Base-by-base conservation (phyloP, 1,284 basidiomycete species). In the Nidula niveotomentosa region DNA sequence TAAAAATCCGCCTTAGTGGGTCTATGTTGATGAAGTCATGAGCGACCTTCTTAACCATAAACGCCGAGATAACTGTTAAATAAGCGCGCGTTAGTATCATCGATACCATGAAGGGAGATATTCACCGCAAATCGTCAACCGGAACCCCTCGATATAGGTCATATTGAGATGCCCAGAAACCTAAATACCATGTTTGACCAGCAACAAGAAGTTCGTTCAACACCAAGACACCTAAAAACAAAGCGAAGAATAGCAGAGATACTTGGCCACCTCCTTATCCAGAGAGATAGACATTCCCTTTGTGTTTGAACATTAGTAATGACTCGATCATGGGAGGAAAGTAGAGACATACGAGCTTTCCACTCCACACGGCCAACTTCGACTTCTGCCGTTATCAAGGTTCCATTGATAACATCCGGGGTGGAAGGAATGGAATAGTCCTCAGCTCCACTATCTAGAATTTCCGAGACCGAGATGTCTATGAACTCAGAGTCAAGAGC, bases 141-240 rank as follows among this genome's bases (percentile, higher is more conserved):
- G 76, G 64, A 2, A 62, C 57, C 7, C 71, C 45, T 34, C 62
- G 53, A 53, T 71, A 67, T 0, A 62, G 59, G 30, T 79, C 76
- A 62, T 86, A 87, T 52, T 83, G 80, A 3, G 71, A 65, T 5
- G 81, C 78, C 82, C 84, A 88, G 55, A 76, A 75, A 41, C 84
- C 84, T 6, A 86, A 71, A 69, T 79, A 85, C 74, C 80, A 85
- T 1, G 76, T 80, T 63, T 81, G 76, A 36, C 71, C 65, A 2
- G 75, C 67, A 30, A 67, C 66, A 9, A 57, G 56, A 7, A 70
- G 8, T 30, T 71, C 69, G 15, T 58, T 58, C 6, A 68, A 30
- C 44, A 66, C 55, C 17, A 69, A 56, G 1, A 65, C 64, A 34
- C 58, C 51, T 3, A 69, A 45, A 56, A 73, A 73, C 10, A 66